Conservation (phyloP, 495 filamentous ascomycete genomes). For the Alectoria sarmentosa region DNA sequence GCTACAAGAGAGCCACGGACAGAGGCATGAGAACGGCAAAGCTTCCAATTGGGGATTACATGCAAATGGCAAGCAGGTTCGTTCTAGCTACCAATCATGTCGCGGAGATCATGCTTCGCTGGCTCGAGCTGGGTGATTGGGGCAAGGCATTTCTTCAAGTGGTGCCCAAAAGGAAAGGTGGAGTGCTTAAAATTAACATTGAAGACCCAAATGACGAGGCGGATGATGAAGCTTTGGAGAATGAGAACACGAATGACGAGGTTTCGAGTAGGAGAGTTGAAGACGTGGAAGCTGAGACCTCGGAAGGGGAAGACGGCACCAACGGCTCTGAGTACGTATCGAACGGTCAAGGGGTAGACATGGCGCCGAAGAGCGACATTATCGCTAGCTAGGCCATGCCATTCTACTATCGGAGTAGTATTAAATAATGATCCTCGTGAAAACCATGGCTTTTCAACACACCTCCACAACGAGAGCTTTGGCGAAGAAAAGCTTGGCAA, state of each 20-base stretch:
- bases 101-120: slow-evolving; percentile 88
- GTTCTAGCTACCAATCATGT: slow-evolving; percentile 94
- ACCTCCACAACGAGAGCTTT: too few species aligned
- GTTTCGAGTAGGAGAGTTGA: neutral
- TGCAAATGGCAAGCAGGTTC: slow-evolving; percentile 76
- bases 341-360: neutral
- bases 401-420: too few species aligned
- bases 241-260: neutral
- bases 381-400: neutral
- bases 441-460: too few species aligned
- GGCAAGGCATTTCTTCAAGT: slow-evolving; percentile 77
- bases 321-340: too few species aligned
- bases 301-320: neutral
- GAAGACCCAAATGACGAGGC: neutral
- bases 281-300: neutral
- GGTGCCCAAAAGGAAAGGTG: slow-evolving; percentile 79
- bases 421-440: too few species aligned
- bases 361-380: too few species aligned
- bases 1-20: slow-evolving; percentile 72
- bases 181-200: slow-evolving; percentile 40
- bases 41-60: slow-evolving; percentile 85
- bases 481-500: too few species aligned
- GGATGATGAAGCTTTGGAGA: neutral
- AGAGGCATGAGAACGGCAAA: slow-evolving; percentile 78
- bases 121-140: slow-evolving; percentile 86